Evolutionary conservation across 306 rosid species (phyloP).

Genomic region (Dryas alaskensis): DNA sequence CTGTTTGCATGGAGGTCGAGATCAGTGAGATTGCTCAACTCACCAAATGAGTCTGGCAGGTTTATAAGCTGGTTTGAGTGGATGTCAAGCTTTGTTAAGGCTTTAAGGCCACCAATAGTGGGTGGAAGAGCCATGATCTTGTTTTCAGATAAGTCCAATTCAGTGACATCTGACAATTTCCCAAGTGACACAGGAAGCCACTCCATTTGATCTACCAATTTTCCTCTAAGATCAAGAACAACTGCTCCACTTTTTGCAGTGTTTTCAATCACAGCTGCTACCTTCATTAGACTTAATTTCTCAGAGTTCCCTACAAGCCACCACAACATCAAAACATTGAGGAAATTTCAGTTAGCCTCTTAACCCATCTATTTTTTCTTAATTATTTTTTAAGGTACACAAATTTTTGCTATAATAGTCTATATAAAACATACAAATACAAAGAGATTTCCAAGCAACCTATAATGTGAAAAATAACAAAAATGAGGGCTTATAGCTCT

Average conservation of each 20-base stretch:
- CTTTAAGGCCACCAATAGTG: slow-evolving; percentile 57
- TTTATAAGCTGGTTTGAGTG: slow-evolving; percentile 83
- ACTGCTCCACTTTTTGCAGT: slow-evolving; percentile 51
- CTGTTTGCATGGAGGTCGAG: slow-evolving; percentile 77
- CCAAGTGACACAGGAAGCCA: slow-evolving; percentile 91
- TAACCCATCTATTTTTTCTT: not conserved
- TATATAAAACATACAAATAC: not conserved
- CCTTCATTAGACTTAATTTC: slow-evolving; percentile 78
- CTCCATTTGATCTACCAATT: slow-evolving; percentile 69
- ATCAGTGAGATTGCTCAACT: slow-evolving; percentile 61
- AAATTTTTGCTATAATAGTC: not conserved
- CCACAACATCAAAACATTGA: slow-evolving; percentile 15
- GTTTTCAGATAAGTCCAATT: slow-evolving; percentile 77
- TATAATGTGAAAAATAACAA: no score
- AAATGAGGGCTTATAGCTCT: no score
- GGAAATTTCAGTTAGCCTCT: not conserved
- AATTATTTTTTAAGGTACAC: not conserved
- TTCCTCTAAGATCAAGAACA: slow-evolving; percentile 74
- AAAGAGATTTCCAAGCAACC: not conserved
- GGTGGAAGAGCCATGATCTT: slow-evolving; percentile 84
- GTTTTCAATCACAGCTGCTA: slow-evolving; percentile 76
- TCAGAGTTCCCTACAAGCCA: slow-evolving; percentile 48
- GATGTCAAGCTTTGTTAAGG: slow-evolving; percentile 73
- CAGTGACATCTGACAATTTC: slow-evolving; percentile 58
- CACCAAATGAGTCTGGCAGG: slow-evolving; percentile 85